A percentile compares a stretch with the other conserved stretches of the same genome.
Conservation (phyloP, 768 basidiomycete species). For the Amanita muscaria region DNA sequence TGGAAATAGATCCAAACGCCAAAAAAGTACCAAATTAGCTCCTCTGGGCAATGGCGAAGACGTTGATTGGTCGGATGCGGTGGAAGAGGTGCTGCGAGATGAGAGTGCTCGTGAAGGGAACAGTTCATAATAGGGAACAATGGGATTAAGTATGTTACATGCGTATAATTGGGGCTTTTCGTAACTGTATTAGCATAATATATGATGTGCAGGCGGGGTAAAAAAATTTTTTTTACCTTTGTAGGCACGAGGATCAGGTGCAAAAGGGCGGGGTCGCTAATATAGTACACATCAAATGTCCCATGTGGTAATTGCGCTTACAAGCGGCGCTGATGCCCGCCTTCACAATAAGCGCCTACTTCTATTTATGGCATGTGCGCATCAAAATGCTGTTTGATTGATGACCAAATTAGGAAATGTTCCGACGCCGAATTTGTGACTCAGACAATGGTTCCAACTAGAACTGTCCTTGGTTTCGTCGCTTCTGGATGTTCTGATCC, state of each 20-base stretch:
- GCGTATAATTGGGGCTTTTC: not conserved
- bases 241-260: not conserved
- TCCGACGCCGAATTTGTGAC: not conserved
- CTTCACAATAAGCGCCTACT: too few species aligned
- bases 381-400: not conserved
- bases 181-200: not conserved
- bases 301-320: not conserved
- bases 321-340: too few species aligned
- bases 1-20: conserved; percentile 10
- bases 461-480: not conserved
- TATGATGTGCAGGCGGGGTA: not conserved
- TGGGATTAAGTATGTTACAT: too few species aligned
- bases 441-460: conserved; percentile 1
- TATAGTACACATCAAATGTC: too few species aligned
- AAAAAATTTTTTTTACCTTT: not conserved
- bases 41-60: conserved; percentile 33
- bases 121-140: too few species aligned
- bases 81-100: conserved; percentile 24
- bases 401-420: not conserved
- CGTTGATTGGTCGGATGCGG: conserved; percentile 34
- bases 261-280: too few species aligned
- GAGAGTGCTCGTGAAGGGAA: not conserved
- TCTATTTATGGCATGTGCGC: not conserved
- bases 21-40: conserved; percentile 13
- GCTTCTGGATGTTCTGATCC: not conserved